Conservation (phyloP, 257 asterid genomes). For the Fraxinus anomala region DNA sequence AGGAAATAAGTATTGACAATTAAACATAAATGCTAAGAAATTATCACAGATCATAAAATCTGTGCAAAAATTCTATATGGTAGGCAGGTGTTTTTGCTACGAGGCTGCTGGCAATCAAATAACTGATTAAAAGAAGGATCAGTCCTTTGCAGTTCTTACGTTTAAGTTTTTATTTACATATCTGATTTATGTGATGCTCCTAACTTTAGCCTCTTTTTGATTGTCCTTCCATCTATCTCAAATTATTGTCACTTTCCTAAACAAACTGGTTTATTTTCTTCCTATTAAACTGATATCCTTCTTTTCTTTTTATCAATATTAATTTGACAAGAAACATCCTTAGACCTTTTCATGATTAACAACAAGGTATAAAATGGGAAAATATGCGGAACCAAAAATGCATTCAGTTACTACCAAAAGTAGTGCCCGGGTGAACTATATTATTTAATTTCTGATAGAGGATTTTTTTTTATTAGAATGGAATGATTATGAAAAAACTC, state of each 20-base stretch:
- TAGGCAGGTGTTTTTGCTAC: background rate
- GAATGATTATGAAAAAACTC: background rate
- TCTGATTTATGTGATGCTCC: background rate
- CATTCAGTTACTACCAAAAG: background rate
- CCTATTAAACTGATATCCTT: background rate
- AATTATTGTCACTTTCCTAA: background rate
- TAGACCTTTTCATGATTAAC: background rate
- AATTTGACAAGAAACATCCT: background rate
- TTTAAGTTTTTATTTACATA: background rate
- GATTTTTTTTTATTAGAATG: background rate
- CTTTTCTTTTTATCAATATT: conserved; percentile 2
- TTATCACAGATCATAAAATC: background rate
- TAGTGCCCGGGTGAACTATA: conserved; percentile 3
- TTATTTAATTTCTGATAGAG: conserved; percentile 1
- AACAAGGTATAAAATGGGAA: background rate
- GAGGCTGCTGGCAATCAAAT: background rate
- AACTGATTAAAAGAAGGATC: conserved; percentile 6
- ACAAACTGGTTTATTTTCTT: background rate
- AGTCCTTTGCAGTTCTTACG: background rate
- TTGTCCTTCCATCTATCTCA: background rate
- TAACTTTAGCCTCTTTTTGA: background rate
- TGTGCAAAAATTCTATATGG: conserved; percentile 6
- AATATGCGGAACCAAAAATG: background rate
- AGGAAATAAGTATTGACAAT: background rate
- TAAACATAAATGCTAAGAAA: conserved; percentile 8